Evolutionary conservation across 2,329 filamentous ascomycete genomes (phyloP).

Genomic region (Kalaharituber pfeilii): DNA sequence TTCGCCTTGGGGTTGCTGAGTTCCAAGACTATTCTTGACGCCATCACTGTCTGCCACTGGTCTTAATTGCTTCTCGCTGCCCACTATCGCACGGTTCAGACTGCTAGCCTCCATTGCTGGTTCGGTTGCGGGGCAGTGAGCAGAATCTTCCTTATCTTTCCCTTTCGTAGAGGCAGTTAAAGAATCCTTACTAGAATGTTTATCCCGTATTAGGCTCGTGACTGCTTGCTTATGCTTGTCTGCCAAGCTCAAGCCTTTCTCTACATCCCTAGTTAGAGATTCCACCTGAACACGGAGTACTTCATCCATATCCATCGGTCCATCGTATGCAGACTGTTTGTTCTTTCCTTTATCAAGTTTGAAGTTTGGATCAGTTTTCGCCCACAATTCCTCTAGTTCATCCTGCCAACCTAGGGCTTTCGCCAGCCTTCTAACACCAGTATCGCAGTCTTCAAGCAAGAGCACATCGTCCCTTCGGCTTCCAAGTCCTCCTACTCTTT

Average conservation of each 20-base stretch:
- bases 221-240: not conserved
- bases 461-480: constrained; percentile 67
- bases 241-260: not conserved
- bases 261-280: not conserved
- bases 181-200: too few species aligned
- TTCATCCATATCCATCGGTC: constrained; percentile 1
- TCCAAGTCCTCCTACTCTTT: constrained; percentile 65
- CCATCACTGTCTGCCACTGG: too few species aligned
- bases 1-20: too few species aligned
- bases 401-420: constrained; percentile 67
- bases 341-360: not conserved
- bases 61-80: too few species aligned
- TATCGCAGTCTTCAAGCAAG: constrained; percentile 65
- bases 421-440: constrained; percentile 60
- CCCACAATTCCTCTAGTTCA: constrained; percentile 64
- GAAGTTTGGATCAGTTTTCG: not conserved
- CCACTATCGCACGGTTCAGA: too few species aligned
- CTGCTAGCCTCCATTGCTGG: too few species aligned
- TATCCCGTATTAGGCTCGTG: too few species aligned
- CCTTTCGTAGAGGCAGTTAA: too few species aligned
- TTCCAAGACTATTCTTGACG: too few species aligned
- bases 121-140: too few species aligned
- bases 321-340: not conserved
- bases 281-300: not conserved
- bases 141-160: too few species aligned